Evolutionary conservation across 345 rosid species (phyloP).

Genomic region (Geranium rotundifolium): DNA sequence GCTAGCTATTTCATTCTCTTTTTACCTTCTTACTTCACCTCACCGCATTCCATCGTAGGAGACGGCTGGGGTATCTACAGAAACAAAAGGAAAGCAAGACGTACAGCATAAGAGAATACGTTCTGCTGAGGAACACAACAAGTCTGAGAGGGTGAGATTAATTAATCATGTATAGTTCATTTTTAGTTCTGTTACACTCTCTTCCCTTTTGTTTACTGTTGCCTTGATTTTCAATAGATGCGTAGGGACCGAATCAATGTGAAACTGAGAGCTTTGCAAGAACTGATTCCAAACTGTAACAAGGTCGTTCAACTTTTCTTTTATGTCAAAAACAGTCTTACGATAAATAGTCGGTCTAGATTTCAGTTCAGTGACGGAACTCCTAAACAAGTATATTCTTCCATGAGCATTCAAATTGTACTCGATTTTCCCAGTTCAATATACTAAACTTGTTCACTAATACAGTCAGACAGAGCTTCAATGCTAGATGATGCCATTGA

Average conservation of each 20-base stretch:
- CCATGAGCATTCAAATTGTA: neutral
- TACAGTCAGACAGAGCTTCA: conserved; percentile 18
- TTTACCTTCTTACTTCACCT: neutral
- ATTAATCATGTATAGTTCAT: no score
- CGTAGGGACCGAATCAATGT: conserved; percentile 13
- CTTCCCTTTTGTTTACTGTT: neutral
- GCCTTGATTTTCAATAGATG: conserved; percentile 3
- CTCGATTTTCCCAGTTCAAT: neutral
- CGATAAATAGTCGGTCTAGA: no score
- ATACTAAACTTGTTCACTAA: neutral
- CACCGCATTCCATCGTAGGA: neutral
- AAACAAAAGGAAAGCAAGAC: neutral
- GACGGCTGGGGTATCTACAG: neutral
- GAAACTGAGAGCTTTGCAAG: conserved; percentile 15
- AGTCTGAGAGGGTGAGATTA: conserved; percentile 16
- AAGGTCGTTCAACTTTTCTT: conserved; percentile 11
- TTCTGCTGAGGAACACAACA: conserved; percentile 16
- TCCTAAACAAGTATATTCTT: neutral
- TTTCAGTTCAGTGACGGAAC: no score
- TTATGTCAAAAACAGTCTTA: neutral
- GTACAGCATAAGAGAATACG: conserved; percentile 10
- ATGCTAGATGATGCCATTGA: conserved; percentile 12
- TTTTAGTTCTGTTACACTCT: no score
- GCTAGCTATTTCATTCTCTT: neutral
- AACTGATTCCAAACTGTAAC: conserved; percentile 13